Evolutionary conservation across 768 basidiomycete species (phyloP).

Genomic region (Phlegmacium glaucopus): DNA sequence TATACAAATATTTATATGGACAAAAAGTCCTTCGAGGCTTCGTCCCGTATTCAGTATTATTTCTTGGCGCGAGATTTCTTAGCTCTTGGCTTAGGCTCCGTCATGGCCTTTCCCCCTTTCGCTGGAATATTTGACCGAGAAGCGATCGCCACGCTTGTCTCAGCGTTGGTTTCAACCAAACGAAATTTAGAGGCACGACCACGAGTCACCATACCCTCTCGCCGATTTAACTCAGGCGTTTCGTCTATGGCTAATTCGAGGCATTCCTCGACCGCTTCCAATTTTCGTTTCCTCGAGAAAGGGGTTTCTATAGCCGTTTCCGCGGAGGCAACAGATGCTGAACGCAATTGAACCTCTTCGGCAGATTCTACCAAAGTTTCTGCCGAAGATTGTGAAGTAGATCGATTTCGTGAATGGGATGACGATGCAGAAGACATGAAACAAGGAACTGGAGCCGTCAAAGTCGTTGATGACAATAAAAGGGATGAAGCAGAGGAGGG

Average conservation of each 20-base stretch:
- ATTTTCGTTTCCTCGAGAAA: constrained; percentile 20
- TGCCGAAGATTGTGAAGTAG: constrained; percentile 36
- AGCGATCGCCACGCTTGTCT: constrained; percentile 5
- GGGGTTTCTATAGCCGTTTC: constrained; percentile 31
- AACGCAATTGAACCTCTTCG: constrained; percentile 23
- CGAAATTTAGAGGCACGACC: constrained; percentile 25
- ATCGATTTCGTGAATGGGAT: constrained; percentile 33
- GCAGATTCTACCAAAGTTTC: constrained; percentile 28
- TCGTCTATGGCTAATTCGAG: constrained; percentile 3
- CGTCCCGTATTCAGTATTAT: too few relatives aligned
- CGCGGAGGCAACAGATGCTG: constrained; percentile 36
- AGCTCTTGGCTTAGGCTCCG: constrained; percentile 10
- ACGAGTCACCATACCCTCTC: constrained; percentile 36
- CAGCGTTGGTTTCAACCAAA: neutral
- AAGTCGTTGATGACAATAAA: neutral
- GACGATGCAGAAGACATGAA: constrained; percentile 10
- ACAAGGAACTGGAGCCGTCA: constrained; percentile 8
- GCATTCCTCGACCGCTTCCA: constrained; percentile 11
- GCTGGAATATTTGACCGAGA: constrained; percentile 12
- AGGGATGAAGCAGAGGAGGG: neutral
- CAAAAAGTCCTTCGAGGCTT: neutral
- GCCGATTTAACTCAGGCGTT: neutral
- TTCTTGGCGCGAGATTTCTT: neutral
- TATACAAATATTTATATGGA: neutral
- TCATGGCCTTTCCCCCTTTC: constrained; percentile 8